phyloP scores from a whole-genome alignment of 305 asterid species.

The Fraxinus ornus region DNA sequence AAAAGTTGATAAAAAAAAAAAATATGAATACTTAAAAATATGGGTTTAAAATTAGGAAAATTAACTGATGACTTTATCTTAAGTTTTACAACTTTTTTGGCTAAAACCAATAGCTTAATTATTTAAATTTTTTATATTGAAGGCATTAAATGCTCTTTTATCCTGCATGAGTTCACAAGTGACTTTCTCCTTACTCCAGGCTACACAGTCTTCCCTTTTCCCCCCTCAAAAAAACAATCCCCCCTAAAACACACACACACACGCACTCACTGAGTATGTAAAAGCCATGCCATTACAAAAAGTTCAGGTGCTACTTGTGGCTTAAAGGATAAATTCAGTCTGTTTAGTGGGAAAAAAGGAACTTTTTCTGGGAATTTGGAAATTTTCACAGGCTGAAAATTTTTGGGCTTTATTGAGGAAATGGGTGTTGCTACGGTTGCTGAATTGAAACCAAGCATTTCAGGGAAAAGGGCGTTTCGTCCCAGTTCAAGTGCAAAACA shows the following conservation, averaged over 20 bases:
- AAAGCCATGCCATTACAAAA: conserved; percentile 29
- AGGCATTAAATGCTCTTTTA: conserved; percentile 34
- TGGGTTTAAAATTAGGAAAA: too few species aligned
- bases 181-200: conserved; percentile 36
- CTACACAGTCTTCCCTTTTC: conserved; percentile 1
- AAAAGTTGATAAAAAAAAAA: too few species aligned
- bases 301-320: neutral
- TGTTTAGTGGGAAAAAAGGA: conserved; percentile 3
- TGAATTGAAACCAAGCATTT: conserved; percentile 79
- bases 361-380: neutral
- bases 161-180: conserved; percentile 59
- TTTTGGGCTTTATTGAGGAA: conserved; percentile 20
- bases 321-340: neutral
- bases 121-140: conserved; percentile 24
- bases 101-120: neutral
- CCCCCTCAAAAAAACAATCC: neutral
- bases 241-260: conserved; percentile 23
- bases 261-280: conserved; percentile 30
- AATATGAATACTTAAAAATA: too few species aligned
- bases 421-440: conserved; percentile 81
- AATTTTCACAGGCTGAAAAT: conserved; percentile 21
- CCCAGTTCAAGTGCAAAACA: conserved; percentile 82
- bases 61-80: neutral
- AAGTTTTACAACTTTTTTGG: too few species aligned
- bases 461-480: conserved; percentile 74